Base-by-base conservation (phyloP, 805 yeast species). In the Lipomyces oligophaga region DNA sequence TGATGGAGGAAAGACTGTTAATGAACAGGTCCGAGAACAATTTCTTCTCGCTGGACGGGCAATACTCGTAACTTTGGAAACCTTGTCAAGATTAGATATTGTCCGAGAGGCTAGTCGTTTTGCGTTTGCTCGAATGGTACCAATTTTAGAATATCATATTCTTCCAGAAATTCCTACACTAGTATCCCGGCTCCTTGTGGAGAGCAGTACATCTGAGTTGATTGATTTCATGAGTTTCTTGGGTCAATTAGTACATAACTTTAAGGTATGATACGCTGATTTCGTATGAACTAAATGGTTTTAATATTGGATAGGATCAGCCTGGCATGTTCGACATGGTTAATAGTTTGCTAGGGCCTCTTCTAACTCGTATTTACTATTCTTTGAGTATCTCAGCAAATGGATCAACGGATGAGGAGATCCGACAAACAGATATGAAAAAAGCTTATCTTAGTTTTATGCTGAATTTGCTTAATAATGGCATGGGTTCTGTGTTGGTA, bases 161-260 rank as follows among this genome's bases (percentile, higher is more conserved):
- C 67, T 78, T 26, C 69, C 68, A 45, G 78, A 71, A 61, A 72
- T 85, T 64, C 81, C 82, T 54, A 81, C 85, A 61, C 75, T 88
- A 51, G 78, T 93, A 48, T 77, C 85, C 2, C 72, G 81, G 19
- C 69, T 86, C 47, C 70, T 85, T 60, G 71, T 77, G 20, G 78
- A 76, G 30, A 75, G 80, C 56, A 70, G 82, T 57, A 77, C 76
- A 47, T 66, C 76, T 10, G 68, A 72, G 43, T 69, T 90, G 62
- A 74, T 76, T 31, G 96, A 88, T 60, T 87, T 93, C 61, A 68
- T 88, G 45, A 77, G 90, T 32, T 90, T 93, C 63, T 68, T 93
- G 52, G 89, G 95, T 4, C 97, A 93, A 67, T 77, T 93, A 52
- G 77, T 84, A 42, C 97, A 90, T 63, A 77, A 74, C 55, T 87